phyloP scores from a whole-genome alignment of 177 flowering plant species.

The Vitis hybrid region DNA sequence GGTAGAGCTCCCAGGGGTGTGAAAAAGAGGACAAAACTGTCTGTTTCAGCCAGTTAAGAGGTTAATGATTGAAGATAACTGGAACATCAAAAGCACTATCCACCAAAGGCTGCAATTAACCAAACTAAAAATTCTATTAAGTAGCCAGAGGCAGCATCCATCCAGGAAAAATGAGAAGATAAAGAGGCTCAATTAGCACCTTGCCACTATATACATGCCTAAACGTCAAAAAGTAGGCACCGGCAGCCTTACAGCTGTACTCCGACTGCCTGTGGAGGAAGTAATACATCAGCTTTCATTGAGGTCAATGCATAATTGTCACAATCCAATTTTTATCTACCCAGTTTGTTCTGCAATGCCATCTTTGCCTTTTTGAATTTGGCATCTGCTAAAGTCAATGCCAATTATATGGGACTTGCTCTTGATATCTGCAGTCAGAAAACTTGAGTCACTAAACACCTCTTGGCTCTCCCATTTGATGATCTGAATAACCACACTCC shows the following conservation, averaged over 20 bases:
- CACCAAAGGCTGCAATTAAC: too few species aligned
- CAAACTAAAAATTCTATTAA: too few species aligned
- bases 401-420: conserved; percentile 60
- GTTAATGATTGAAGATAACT: too few species aligned
- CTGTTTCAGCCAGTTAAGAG: too few species aligned
- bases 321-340: not conserved
- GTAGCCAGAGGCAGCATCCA: too few species aligned
- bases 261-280: conserved; percentile 3
- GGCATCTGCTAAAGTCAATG: not conserved
- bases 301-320: not conserved
- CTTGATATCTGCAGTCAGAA: conserved; percentile 49
- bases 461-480: not conserved
- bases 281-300: not conserved
- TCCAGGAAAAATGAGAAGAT: not conserved
- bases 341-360: not conserved
- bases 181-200: conserved; percentile 2
- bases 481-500: not conserved
- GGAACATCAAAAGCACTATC: too few species aligned
- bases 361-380: not conserved
- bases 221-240: conserved; percentile 10
- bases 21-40: too few species aligned
- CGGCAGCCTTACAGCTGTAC: conserved; percentile 12
- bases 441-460: not conserved
- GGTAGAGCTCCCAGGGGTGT: too few species aligned
- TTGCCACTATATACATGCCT: conserved; percentile 12